Evolutionary conservation across 352 stramenopile genomes (phyloP).

Genomic region (Phytopythium mirpurense): DNA sequence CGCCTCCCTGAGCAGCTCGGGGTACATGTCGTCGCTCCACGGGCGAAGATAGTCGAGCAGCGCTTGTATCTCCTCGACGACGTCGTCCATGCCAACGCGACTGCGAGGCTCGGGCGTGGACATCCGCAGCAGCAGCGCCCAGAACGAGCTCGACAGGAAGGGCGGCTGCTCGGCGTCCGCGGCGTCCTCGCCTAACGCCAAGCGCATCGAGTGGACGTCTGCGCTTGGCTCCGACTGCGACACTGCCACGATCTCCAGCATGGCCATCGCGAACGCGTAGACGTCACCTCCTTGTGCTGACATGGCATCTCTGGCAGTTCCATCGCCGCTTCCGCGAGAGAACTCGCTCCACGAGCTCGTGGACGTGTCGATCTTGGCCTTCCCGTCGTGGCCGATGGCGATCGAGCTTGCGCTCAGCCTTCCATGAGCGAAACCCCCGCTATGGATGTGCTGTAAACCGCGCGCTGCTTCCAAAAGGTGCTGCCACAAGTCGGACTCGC

Average conservation of each 20-base stretch:
- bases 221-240: not conserved
- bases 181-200: constrained; percentile 1
- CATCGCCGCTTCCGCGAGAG: not conserved
- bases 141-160: constrained; percentile 1
- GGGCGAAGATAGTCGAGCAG: constrained; percentile 14
- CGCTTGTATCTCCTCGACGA: constrained; percentile 14
- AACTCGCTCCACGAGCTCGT: not conserved
- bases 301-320: not conserved
- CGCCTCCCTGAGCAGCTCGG: constrained; percentile 20
- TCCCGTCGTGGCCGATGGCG: constrained; percentile 12
- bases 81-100: constrained; percentile 15
- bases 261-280: constrained; percentile 10
- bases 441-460: constrained; percentile 19
- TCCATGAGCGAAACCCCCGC: constrained; percentile 11
- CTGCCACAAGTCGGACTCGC: constrained; percentile 15
- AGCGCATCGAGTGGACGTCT: not conserved
- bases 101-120: constrained; percentile 3
- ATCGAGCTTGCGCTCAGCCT: constrained; percentile 6
- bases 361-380: constrained; percentile 18
- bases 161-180: constrained; percentile 5
- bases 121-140: constrained; percentile 12
- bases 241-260: constrained; percentile 7
- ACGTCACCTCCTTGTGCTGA: constrained; percentile 14
- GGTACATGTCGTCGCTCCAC: constrained; percentile 27
- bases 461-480: constrained; percentile 16